Evolutionary conservation across 176 grass and related monocot species (phyloP), one percentile per base, ranked within the genome.

Genomic region (Chloris gayana): DNA sequence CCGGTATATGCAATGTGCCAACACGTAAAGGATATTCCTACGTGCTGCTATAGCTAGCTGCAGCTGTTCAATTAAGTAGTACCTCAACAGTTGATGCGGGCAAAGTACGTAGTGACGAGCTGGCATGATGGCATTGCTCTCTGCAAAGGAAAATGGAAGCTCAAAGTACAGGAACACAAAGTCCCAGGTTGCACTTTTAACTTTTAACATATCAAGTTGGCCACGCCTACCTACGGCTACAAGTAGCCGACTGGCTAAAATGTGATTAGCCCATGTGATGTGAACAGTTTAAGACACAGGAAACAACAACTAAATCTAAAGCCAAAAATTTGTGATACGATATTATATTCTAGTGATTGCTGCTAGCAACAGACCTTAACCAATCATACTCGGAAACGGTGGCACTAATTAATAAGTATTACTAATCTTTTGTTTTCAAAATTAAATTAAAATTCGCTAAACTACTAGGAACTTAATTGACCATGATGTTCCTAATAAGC

Each of bases 261-360:
- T 42, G 42, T 75, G 61, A 80, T 64, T 84, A 53, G 70, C 75
- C 69, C 86, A 84, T 88, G 81, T 80, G 87, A 66, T 84, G 77
- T 74, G 44, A 53, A 31, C 50, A 84, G 38, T 75, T 11, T 44
- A 12, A 74, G 74, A 19, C 22, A 70, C 64, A 71, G 63, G 9
- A 83, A n/a, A 63, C n/a, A n/a, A 31, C 26, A 3, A 8, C 61
- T 51, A 39, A 75, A 80, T 88, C 70, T 80, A 84, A 56, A n/a
- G 69, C n/a, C 15, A 74, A 84, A 67, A 44, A 27, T 59, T 67
- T 18, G 60, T 34, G 72, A 39, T 31, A 18, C 10, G 68, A 67
- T 84, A 35, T 68, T 70, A 77, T 77, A 66, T 47, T 49, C 46
- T 58, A 37, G 46, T 46, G 65, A 30, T 30, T 65, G 78, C 31